Conservation (phyloP, 139 green algal species). For the Nannochloris sp. region DNA sequence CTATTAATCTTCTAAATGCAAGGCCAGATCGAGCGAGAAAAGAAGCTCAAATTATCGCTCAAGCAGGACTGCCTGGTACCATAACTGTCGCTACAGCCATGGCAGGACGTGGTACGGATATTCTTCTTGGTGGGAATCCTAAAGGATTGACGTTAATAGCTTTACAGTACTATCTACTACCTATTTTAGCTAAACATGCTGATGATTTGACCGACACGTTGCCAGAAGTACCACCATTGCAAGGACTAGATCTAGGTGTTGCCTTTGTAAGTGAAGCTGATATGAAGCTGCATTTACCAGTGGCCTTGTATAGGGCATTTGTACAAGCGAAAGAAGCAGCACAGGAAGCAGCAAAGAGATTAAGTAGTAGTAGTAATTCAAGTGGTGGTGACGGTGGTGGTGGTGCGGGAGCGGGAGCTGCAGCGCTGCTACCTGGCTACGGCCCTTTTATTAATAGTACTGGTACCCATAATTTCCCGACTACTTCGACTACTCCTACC, state of each 20-base stretch:
- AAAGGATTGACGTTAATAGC: conserved; percentile 25
- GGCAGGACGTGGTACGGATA: conserved; percentile 74
- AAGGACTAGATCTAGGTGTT: background rate
- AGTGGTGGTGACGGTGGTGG: background rate
- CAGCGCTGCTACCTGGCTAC: background rate
- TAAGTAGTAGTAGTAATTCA: background rate
- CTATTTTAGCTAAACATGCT: background rate
- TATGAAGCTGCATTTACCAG: background rate
- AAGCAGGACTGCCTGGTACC: conserved; percentile 53
- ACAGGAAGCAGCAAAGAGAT: no score
- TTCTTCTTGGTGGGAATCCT: conserved; percentile 71
- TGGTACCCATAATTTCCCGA: no score
- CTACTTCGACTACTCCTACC: no score
- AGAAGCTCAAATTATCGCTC: conserved; percentile 73
- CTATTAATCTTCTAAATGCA: conserved; percentile 45
- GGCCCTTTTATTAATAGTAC: background rate
- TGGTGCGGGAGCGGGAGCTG: background rate
- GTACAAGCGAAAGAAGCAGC: background rate
- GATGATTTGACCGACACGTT: background rate
- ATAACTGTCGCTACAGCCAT: conserved; percentile 78
- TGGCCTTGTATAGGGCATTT: background rate
- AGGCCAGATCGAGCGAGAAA: conserved; percentile 56
- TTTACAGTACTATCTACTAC: conserved; percentile 16
- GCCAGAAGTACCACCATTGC: background rate
- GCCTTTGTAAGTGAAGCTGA: background rate